Conservation (phyloP, 768 basidiomycete genomes). For the Boletus rufocinnamomeus region DNA sequence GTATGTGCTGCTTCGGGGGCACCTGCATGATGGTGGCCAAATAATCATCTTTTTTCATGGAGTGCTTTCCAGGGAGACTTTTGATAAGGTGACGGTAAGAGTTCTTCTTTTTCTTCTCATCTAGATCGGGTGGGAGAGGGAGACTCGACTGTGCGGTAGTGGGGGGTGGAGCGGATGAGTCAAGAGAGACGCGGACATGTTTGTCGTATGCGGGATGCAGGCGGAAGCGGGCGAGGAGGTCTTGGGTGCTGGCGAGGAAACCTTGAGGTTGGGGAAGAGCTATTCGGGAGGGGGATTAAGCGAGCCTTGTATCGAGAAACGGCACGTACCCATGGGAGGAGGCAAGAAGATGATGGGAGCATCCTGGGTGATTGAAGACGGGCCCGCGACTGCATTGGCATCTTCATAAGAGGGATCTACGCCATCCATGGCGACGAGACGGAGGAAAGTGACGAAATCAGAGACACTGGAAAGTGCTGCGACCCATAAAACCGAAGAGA, state of each 20-base stretch:
- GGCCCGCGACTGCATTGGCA: conserved; percentile 63
- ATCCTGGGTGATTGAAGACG: conserved; percentile 44
- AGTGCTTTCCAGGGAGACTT: conserved; percentile 77
- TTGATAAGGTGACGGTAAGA: conserved; percentile 77
- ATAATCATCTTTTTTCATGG: conserved; percentile 78
- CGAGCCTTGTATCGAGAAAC: conserved; percentile 4
- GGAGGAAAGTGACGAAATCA: conserved; percentile 26
- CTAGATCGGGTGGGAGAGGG: conserved; percentile 53
- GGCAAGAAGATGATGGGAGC: conserved; percentile 31
- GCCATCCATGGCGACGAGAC: conserved; percentile 33
- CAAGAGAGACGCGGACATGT: conserved; percentile 62
- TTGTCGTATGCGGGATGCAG: conserved; percentile 78
- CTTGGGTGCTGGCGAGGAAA: conserved; percentile 72
- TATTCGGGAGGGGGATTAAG: conserved; percentile 26
- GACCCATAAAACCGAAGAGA: conserved; percentile 21
- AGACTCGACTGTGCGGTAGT: conserved; percentile 34
- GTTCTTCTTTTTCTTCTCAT: conserved; percentile 74
- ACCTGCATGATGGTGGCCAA: conserved; percentile 62
- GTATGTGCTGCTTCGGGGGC: conserved; percentile 70
- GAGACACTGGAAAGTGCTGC: conserved; percentile 17
- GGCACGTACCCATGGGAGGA: conserved; percentile 34
- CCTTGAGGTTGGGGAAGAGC: conserved; percentile 37
- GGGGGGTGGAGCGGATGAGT: conserved; percentile 29
- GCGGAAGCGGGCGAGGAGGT: conserved; percentile 71
- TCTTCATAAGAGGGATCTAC: conserved; percentile 31